Conservation (phyloP, 2,329 filamentous ascomycete genomes). For the Diaporthe longicolla region DNA sequence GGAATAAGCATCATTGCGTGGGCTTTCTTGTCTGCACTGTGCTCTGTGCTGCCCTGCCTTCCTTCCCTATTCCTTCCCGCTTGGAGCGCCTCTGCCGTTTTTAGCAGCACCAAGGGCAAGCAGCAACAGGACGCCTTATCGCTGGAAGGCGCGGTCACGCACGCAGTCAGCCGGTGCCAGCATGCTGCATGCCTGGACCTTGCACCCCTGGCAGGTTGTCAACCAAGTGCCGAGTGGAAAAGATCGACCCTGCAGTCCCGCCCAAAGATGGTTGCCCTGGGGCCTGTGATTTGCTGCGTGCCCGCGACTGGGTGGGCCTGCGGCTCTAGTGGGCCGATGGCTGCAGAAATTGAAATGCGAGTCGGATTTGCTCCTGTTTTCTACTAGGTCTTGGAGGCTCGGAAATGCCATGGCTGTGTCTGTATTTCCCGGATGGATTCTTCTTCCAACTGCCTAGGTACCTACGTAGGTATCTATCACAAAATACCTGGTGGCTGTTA, state of each 20-base stretch:
- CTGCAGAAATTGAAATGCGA: conserved; percentile 33
- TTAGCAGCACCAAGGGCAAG: background rate
- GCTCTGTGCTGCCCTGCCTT: background rate
- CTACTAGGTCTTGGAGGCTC: background rate
- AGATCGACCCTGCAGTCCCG: conserved; percentile 41
- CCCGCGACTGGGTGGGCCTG: background rate
- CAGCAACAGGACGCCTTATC: background rate
- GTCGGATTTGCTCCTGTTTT: conserved; percentile 1
- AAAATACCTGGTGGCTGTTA: background rate
- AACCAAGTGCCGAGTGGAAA: conserved; percentile 41
- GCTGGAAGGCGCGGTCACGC: conserved; percentile 25
- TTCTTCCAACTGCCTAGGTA: background rate
- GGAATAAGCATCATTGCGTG: conserved; percentile 36
- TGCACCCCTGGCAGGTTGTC: conserved; percentile 4
- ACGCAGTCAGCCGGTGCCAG: conserved; percentile 1
- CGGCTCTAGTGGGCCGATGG: conserved; percentile 32
- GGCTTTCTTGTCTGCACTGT: background rate
- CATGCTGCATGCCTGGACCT: background rate
- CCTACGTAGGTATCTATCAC: background rate
- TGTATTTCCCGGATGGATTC: background rate
- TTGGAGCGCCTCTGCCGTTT: conserved; percentile 32
- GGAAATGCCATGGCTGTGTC: background rate
- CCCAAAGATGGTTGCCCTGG: background rate
- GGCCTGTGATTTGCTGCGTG: conserved; percentile 31
- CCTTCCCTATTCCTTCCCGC: background rate